These are phyloP conservation scores for Wickerhamomyces subpelliculosus DNA, from an alignment of 805 yeast genomes.

Conservation along the genomic window DNA sequence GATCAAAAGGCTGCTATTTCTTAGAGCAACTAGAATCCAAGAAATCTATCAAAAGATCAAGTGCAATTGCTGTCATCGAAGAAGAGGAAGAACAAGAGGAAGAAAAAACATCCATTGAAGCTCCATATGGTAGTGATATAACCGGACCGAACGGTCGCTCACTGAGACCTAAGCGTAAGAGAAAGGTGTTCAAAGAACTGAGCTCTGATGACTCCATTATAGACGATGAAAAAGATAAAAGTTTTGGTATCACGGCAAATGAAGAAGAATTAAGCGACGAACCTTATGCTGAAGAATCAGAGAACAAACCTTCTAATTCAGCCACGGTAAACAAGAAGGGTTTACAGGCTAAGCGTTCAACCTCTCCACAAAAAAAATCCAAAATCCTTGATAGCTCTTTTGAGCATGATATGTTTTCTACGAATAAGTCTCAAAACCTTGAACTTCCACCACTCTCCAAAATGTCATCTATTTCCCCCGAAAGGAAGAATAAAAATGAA, in stretches of 20 bases:
- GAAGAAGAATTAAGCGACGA: slow-evolving; percentile 5
- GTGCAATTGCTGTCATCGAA: not conserved
- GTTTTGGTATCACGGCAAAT: slow-evolving; percentile 18
- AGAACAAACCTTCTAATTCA: not conserved
- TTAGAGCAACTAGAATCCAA: slow-evolving; percentile 2
- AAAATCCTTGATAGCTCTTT: slow-evolving; percentile 19
- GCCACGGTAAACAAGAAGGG: no score
- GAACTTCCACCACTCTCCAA: slow-evolving; percentile 1
- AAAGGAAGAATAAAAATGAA: not conserved
- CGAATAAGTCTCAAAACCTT: slow-evolving; percentile 5
- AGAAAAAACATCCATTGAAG: no score
- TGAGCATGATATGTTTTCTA: slow-evolving; percentile 13
- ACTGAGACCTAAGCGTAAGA: no score
- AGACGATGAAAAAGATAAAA: slow-evolving; percentile 9
- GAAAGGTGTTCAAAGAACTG: no score
- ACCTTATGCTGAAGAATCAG: not conserved
- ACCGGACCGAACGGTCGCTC: no score
- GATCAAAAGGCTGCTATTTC: slow-evolving; percentile 33
- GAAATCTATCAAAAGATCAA: not conserved
- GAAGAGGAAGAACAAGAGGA: not conserved
- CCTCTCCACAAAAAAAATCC: no score
- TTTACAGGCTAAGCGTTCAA: no score
- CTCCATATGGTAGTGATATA: no score
- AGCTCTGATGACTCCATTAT: not conserved
- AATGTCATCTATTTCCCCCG: not conserved